phyloP scores from a whole-genome alignment of 192 early-diverging fungal genomes.

The Pecoramyces ruminantium region DNA sequence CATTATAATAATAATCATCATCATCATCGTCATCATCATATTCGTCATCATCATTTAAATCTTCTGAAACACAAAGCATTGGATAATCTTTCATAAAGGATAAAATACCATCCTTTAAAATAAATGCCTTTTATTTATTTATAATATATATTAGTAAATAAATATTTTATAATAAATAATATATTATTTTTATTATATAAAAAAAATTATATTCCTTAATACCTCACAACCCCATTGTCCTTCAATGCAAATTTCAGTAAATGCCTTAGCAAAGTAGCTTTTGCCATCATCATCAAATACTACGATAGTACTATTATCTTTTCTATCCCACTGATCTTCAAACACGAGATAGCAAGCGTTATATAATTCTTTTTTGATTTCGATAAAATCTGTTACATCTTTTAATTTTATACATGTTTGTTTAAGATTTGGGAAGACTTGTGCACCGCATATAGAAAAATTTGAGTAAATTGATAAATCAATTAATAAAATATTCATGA shows the following conservation, averaged over 20 bases:
- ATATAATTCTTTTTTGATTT: neutral
- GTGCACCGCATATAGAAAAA: neutral
- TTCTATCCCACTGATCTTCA: neutral
- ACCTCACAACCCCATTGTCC: neutral
- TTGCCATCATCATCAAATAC: neutral
- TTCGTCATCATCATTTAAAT: neutral
- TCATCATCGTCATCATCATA: neutral
- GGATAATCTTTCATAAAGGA: neutral
- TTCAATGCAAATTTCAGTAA: neutral
- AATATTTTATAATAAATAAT: too few species aligned
- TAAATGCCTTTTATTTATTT: neutral
- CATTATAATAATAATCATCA: neutral
- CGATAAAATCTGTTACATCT: neutral
- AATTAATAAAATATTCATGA: neutral
- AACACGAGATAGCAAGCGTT: neutral
- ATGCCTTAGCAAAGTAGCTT: neutral
- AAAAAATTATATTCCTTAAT: neutral
- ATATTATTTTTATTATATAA: too few species aligned
- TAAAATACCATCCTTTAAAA: neutral
- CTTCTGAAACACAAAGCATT: neutral
- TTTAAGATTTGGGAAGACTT: neutral
- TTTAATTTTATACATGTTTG: neutral
- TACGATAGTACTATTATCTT: neutral
- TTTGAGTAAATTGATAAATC: neutral
- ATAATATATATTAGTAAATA: too few species aligned